Evolutionary conservation across 805 yeast species (phyloP).

Genomic region (Torulaspora microellipsoides): DNA sequence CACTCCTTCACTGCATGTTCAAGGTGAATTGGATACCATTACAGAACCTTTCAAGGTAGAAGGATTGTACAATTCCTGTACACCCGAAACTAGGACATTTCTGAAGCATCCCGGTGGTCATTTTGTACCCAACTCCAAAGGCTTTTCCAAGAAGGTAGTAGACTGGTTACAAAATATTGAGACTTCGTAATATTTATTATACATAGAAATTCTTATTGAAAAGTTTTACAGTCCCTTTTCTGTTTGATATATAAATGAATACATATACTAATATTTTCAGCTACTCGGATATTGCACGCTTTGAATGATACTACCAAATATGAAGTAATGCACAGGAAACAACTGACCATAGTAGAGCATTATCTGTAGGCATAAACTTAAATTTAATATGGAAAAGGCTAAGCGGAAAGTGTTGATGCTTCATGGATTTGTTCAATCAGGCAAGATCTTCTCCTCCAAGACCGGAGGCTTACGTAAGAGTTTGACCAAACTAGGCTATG

Average conservation of each 20-base stretch:
- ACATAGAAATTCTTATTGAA: background rate
- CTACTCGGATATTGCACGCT: too few relatives aligned
- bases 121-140: conserved; percentile 81
- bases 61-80: conserved; percentile 50
- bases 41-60: conserved; percentile 68
- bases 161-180: conserved; percentile 32
- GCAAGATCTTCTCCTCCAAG: conserved; percentile 72
- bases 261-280: too few relatives aligned
- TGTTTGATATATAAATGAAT: too few relatives aligned
- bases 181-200: background rate
- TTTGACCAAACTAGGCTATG: conserved; percentile 54
- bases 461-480: conserved; percentile 82
- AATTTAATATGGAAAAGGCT: background rate
- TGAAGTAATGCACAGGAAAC: too few relatives aligned
- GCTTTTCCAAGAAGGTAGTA: conserved; percentile 33
- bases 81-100: conserved; percentile 40
- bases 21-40: conserved; percentile 87
- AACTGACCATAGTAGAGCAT: too few relatives aligned
- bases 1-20: conserved; percentile 62
- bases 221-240: too few relatives aligned
- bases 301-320: too few relatives aligned
- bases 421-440: conserved; percentile 88
- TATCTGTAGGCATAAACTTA: background rate
- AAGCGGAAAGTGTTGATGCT: conserved; percentile 62
- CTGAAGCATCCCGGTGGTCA: conserved; percentile 94